Conservation (phyloP, 2,329 filamentous ascomycete genomes). For the Pestalotiopsis sp. region DNA sequence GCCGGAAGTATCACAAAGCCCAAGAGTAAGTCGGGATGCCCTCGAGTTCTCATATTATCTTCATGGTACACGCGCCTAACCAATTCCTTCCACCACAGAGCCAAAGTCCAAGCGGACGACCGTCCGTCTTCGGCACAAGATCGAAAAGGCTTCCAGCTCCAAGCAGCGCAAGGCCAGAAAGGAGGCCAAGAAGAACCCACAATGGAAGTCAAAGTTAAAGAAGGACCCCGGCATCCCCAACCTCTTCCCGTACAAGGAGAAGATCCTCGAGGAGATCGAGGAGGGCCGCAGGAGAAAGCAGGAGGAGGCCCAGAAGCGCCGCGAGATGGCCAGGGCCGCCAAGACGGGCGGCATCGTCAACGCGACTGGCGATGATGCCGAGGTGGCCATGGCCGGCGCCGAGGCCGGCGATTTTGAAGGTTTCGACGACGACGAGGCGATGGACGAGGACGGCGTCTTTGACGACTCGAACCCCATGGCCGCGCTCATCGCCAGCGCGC, state of each 20-base stretch:
- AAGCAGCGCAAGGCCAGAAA: conserved; percentile 93
- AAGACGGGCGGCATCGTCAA: conserved; percentile 54
- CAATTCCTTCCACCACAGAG: conserved; percentile 54
- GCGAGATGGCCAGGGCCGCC: conserved; percentile 72
- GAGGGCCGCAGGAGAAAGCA: conserved; percentile 79
- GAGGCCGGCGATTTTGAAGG: conserved; percentile 52
- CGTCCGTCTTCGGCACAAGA: conserved; percentile 90
- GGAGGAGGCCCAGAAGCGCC: conserved; percentile 73
- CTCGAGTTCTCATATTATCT: background rate
- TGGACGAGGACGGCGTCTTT: conserved; percentile 61
- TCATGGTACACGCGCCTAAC: background rate
- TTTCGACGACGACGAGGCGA: conserved; percentile 52
- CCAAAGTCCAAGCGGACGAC: conserved; percentile 92
- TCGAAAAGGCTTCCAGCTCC: conserved; percentile 85
- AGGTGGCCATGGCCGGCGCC: conserved; percentile 46
- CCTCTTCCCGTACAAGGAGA: conserved; percentile 96
- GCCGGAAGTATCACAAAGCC: conserved; percentile 32
- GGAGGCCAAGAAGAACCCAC: conserved; percentile 90
- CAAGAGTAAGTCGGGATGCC: conserved; percentile 27
- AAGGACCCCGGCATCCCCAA: conserved; percentile 99
- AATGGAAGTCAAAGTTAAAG: conserved; percentile 94
- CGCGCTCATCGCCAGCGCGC: conserved; percentile 83
- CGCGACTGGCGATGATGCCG: conserved; percentile 44
- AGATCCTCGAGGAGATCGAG: conserved; percentile 91
- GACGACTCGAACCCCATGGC: conserved; percentile 86